A percentile compares a stretch with the other conserved stretches of the same genome.
These are phyloP conservation scores for Nephelium lappaceum DNA, from an alignment of 345 rosid species.

Conservation along the genomic window DNA sequence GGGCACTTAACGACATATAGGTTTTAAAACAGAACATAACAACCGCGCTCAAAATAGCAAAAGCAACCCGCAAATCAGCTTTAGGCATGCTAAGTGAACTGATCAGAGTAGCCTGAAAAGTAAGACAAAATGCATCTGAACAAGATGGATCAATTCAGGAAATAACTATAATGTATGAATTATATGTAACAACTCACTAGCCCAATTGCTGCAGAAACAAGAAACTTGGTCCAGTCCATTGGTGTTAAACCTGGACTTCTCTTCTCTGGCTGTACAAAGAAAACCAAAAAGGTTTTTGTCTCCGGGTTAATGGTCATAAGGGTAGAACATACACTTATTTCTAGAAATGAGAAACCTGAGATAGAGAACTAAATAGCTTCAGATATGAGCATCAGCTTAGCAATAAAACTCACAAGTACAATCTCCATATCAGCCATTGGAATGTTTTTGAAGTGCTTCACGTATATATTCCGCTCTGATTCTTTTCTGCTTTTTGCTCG, in stretches of 20 bases:
- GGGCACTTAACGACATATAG: constrained; percentile 57
- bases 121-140: neutral
- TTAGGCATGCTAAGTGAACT: constrained; percentile 51
- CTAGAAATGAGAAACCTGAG: neutral
- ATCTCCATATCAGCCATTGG: constrained; percentile 96
- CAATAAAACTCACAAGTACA: constrained; percentile 63
- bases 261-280: constrained; percentile 76
- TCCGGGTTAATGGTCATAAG: neutral
- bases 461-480: constrained; percentile 50
- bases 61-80: constrained; percentile 66
- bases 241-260: constrained; percentile 84
- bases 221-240: constrained; percentile 86
- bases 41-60: constrained; percentile 61
- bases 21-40: constrained; percentile 70
- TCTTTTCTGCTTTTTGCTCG: constrained; percentile 41
- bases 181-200: constrained; percentile 41
- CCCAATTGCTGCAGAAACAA: constrained; percentile 73
- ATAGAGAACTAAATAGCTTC: neutral
- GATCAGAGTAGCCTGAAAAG: constrained; percentile 52
- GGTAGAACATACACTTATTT: neutral
- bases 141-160: neutral
- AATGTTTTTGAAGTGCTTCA: constrained; percentile 81
- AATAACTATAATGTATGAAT: neutral
- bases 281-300: neutral
- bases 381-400: neutral